A percentile compares a stretch with the other conserved stretches of the same genome.
These are phyloP conservation scores for Laburnicola sp. DNA, from an alignment of 2,329 filamentous ascomycete genomes.

Conservation along the genomic window DNA sequence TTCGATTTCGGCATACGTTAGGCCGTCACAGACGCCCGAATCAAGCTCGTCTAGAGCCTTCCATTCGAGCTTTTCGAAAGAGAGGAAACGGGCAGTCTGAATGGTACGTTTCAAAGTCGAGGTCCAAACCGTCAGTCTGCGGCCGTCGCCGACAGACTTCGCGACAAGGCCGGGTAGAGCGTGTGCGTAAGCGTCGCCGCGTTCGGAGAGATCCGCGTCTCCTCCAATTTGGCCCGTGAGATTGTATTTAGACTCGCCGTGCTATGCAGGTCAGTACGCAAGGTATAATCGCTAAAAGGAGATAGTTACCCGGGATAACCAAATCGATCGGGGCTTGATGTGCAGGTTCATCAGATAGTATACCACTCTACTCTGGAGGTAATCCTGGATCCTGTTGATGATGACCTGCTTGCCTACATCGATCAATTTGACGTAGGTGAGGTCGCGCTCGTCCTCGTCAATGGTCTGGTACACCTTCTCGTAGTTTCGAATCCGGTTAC, in stretches of 20 bases:
- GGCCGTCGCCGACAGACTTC: constrained; percentile 78
- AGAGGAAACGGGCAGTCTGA: constrained; percentile 82
- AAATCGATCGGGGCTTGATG: constrained; percentile 94
- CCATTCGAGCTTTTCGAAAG: constrained; percentile 96
- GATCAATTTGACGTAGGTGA: constrained; percentile 97
- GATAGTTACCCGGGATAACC: constrained; percentile 82
- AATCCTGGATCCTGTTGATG: constrained; percentile 97
- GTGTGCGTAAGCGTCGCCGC: constrained; percentile 83
- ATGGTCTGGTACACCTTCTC: constrained; percentile 96
- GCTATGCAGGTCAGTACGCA: constrained; percentile 55
- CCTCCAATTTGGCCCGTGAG: constrained; percentile 89
- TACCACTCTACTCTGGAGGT: constrained; percentile 91
- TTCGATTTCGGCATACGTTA: constrained; percentile 95
- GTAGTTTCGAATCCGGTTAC: constrained; percentile 92
- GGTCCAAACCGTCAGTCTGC: constrained; percentile 72
- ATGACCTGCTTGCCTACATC: constrained; percentile 94
- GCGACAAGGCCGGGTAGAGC: constrained; percentile 83
- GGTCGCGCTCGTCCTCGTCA: constrained; percentile 80
- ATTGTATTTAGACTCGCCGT: constrained; percentile 94
- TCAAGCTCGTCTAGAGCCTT: constrained; percentile 98
- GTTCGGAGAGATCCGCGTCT: constrained; percentile 81
- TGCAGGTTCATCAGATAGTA: constrained; percentile 99
- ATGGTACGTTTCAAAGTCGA: constrained; percentile 83
- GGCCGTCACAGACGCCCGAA: constrained; percentile 91
- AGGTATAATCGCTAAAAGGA: not conserved